Percentiles rank a stretch among this genome's conserved stretches.
phyloP scores from a whole-genome alignment of 208 protist genomes.

The Leishmania braziliensis region DNA sequence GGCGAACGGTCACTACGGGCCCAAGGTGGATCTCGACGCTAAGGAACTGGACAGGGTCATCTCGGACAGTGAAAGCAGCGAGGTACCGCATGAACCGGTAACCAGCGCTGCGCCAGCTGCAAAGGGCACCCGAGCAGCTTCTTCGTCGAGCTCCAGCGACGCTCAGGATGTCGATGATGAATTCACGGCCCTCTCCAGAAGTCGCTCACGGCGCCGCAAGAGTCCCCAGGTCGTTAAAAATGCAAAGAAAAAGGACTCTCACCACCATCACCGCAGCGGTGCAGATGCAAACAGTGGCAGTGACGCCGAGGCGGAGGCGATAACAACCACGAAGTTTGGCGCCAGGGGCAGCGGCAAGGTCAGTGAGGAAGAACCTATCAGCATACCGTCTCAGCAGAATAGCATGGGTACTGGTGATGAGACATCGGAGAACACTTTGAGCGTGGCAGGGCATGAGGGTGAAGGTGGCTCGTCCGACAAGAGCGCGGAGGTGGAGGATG shows the following conservation, averaged over 20 bases:
- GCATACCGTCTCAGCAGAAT: background rate
- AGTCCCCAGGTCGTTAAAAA: conserved; percentile 11
- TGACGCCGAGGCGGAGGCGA: background rate
- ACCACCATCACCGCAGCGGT: conserved; percentile 1
- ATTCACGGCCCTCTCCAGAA: conserved; percentile 24
- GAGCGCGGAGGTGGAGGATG: background rate
- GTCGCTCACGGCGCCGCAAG: conserved; percentile 21
- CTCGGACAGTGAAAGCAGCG: conserved; percentile 15
- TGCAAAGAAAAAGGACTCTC: conserved; percentile 8
- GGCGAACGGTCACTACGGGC: conserved; percentile 20
- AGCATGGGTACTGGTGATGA: background rate
- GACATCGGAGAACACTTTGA: background rate
- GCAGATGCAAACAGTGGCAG: background rate
- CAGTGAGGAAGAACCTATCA: conserved; percentile 16
- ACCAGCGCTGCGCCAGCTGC: conserved; percentile 24
- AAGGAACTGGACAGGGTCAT: background rate
- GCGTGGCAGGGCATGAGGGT: background rate
- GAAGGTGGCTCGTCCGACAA: background rate
- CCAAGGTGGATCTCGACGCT: conserved; percentile 13
- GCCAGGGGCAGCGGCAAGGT: conserved; percentile 5
- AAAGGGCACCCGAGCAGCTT: background rate
- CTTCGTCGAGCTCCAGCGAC: conserved; percentile 1
- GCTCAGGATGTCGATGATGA: conserved; percentile 18
- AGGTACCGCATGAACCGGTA: conserved; percentile 34
- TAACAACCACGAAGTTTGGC: background rate